A percentile compares a stretch with the other conserved stretches of the same genome.
phyloP scores from a whole-genome alignment of 139 green algal genomes.

The Tetratostichococcus sp. region DNA sequence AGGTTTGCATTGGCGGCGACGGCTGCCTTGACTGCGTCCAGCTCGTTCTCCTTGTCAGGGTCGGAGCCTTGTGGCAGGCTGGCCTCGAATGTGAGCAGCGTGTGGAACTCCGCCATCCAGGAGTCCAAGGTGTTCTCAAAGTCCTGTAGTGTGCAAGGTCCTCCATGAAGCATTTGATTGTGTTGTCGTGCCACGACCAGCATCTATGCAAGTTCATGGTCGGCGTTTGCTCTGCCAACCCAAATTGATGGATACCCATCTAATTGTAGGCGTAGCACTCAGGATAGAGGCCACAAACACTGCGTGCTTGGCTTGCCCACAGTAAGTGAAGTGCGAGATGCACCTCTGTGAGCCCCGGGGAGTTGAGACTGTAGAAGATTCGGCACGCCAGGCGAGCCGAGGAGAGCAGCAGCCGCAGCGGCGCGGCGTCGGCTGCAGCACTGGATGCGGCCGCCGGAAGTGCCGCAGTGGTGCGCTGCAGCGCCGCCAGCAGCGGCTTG shows the following conservation, averaged over 20 bases:
- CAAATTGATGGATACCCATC: too few relatives aligned
- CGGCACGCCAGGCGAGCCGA: constrained; percentile 62
- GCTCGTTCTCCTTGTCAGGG: constrained; percentile 55
- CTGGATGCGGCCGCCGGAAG: constrained; percentile 5
- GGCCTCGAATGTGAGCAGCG: constrained; percentile 62
- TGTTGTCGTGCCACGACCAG: too few relatives aligned
- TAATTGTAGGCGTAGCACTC: too few relatives aligned
- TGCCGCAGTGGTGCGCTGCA: constrained; percentile 33
- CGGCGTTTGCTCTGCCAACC: too few relatives aligned
- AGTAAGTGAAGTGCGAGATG: too few relatives aligned
- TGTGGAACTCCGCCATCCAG: constrained; percentile 89
- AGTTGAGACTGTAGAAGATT: constrained; percentile 95
- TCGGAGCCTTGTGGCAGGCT: constrained; percentile 52
- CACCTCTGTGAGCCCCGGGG: constrained; percentile 85
- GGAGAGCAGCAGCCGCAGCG: constrained; percentile 54
- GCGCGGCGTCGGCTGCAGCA: constrained; percentile 21
- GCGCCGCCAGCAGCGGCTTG: constrained; percentile 46
- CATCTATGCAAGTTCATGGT: too few relatives aligned
- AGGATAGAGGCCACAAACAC: too few relatives aligned
- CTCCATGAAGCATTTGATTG: constrained; percentile 26
- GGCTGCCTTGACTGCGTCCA: constrained; percentile 78
- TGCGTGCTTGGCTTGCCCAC: too few relatives aligned
- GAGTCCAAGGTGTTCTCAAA: constrained; percentile 84
- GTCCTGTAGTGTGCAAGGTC: constrained; percentile 86
- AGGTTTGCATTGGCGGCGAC: constrained; percentile 42